Evolutionary conservation across 2,329 filamentous ascomycete species (phyloP), one percentile per base, ranked within the genome.

Genomic region (Metarhizium anisopliae): DNA sequence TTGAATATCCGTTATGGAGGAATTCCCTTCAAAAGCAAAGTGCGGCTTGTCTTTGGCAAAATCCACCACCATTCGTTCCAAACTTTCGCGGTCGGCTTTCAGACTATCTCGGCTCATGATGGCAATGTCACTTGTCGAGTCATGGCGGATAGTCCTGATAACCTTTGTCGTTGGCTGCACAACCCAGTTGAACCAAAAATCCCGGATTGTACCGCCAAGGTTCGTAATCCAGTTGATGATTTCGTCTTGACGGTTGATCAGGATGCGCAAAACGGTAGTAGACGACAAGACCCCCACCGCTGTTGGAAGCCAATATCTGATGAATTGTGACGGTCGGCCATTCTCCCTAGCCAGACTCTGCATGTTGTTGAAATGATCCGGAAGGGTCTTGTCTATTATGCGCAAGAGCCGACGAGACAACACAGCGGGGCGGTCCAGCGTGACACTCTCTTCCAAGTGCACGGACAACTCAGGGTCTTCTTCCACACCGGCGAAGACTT

Each of bases 131-230:
- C 90, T 96, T 62, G 85, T 87, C 64, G 89, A 85, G 65, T 97
- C 90, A 69, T 97, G 94, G 5, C 93, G 85, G 62, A 99, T 97
- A 0, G 94, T 99, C 51, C 87, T 85, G 56, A 99, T 82, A 18
- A 99, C 79, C 67, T 90, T 93, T 63, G 84, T 84, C 1, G 84
- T 78, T 0, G 94, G 94, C 60, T 95, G 87, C 11, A 99, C 76
- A 3, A 99, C 87, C 94, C 94, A 99, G 69, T 99, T 99, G 58
- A 85, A 78, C 89, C 92, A 96, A 68, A 99, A 99, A 69, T 95
- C 93, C 54, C 89, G 80, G 1, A 85, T 74, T 0, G 94, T 99
- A 2, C 77, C 75, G 7, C 90, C 93, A 30, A 96, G 73, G 60
- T 94, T 88, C 40, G 80, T 77, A 49, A 95, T 77, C 91, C 92